Evolutionary conservation across 2,329 filamentous ascomycete genomes (phyloP).

Genomic region (Ophiostoma novo-ulmi): DNA sequence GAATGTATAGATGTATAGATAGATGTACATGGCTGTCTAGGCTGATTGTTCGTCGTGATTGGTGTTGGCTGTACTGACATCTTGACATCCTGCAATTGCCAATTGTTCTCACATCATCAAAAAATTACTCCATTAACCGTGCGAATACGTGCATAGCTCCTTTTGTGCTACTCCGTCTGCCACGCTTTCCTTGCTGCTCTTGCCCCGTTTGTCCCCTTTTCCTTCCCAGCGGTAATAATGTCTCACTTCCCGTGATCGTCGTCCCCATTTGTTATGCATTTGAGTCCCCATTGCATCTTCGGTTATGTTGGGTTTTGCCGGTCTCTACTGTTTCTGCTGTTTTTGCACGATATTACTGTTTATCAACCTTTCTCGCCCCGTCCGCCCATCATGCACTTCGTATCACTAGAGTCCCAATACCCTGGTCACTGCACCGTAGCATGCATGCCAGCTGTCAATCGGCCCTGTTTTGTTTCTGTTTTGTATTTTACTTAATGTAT

Average conservation of each 20-base stretch:
- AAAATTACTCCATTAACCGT: neutral
- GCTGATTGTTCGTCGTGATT: neutral
- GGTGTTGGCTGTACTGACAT: neutral
- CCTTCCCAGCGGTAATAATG: neutral
- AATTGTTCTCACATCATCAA: neutral
- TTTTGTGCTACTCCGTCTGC: neutral
- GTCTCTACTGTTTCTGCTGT: neutral
- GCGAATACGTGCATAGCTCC: neutral
- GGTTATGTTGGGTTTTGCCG: neutral
- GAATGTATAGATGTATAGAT: neutral
- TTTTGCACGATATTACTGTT: neutral
- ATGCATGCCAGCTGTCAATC: slow-evolving; percentile 13
- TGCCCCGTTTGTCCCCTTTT: neutral
- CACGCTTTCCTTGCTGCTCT: neutral
- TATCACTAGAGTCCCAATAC: slow-evolving; percentile 7
- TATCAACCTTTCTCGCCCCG: slow-evolving; percentile 2
- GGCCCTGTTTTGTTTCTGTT: neutral
- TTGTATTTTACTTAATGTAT: too few species aligned
- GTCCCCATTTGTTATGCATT: neutral
- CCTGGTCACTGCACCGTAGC: slow-evolving; percentile 5
- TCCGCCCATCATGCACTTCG: neutral
- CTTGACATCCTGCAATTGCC: neutral
- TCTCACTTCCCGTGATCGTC: neutral
- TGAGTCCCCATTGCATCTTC: neutral
- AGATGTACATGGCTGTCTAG: neutral